Evolutionary conservation across 116 monocot species (phyloP), one percentile per base, ranked within the genome.

Genomic region (Zostera marina): DNA sequence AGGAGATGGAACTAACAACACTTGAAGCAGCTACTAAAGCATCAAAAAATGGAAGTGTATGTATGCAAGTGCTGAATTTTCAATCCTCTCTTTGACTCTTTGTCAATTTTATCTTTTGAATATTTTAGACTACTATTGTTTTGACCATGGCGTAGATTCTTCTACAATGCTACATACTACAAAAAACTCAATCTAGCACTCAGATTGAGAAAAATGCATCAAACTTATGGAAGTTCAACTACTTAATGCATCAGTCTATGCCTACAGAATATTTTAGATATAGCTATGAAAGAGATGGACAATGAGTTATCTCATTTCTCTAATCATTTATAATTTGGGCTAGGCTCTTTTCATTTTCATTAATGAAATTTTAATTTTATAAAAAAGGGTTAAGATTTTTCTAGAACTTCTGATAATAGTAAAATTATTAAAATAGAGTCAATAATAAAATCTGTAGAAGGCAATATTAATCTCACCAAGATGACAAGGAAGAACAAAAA

Each of bases 1-100:
- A 96, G 96, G 85, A 80, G 26, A 80, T 76, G 52, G 96, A 96
- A 54, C 55, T 66, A 57, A 74, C 85, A 65, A 86, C 83, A 22
- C 63, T 96, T 46, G 96, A 89, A 80, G 96, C 90, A 56, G 66
- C 78, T 38, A 70, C 56, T 51, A 75, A 73, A 53, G 80, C 64
- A 69, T 75, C 76, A 53, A 89, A 76, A 70, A 44, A 44, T 41
- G 96, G 80, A 85, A 68, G 67, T 63, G 94, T 94, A 94, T 63
- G 85, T 6, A 25, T 57, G 16, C 54, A 3, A 15, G 40, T 47
- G 1, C 22, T 65, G 11, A 54, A 52, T 38, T 13, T 54, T 54
- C 26, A 32, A 23, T 54, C 19, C 12, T 54, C 22, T 23, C 12
- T 22, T 54, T 26, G 20, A 25, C 22, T 23, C 12, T 22, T 54